Evolutionary conservation across 345 rosid genomes (phyloP), one percentile per base, ranked within the genome.

Genomic region (Streptanthus diversifolius): DNA sequence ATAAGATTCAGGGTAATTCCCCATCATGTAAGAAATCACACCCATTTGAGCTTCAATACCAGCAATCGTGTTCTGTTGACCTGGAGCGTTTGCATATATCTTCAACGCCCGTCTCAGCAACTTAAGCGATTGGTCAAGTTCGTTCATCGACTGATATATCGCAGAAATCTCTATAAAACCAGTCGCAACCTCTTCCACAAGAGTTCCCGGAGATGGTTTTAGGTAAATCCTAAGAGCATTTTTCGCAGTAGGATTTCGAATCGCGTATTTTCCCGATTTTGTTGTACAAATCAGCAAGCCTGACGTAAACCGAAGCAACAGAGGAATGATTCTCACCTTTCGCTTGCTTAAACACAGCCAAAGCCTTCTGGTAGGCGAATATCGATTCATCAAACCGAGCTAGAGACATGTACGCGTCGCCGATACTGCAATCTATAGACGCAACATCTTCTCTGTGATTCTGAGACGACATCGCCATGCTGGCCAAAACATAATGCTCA

Each of bases 41-140:
- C 99, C 99, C 81, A 93, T 87, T 80, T 89, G 96, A 13, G 96
- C 91, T 77, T 91, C 99, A 11, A 89, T 87, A 63, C 97, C 99
- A 18, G 97, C 96, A 62, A 87, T 58, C 14, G 90, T 86, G 68
- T 86, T 83, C 54, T 83, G 96, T 60, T 88, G 92, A 17, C 97
- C 92, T 5, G 86, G 96, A 21, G 86, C 73, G 25, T 82, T 79
- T 0, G 77, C 79, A 27, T 82, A 89, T 19, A 88, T 71, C 81
- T 85, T 88, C 71, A 85, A 75, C 1, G 97, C 96, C 48, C 85
- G 81, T 64, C 84, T 87, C 7, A 95, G 85, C 56, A 91, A 37
- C 83, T 81, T 91, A 14, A 91, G 77, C 13, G 95, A 82, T 25
- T 63, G 86, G 12, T 88, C 85, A 41, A 88, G 66, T 18, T 89